Evolutionary conservation across 2,329 filamentous ascomycete genomes (phyloP), one percentile per base, ranked within the genome.

Genomic region (Sclerotinia subarctica): DNA sequence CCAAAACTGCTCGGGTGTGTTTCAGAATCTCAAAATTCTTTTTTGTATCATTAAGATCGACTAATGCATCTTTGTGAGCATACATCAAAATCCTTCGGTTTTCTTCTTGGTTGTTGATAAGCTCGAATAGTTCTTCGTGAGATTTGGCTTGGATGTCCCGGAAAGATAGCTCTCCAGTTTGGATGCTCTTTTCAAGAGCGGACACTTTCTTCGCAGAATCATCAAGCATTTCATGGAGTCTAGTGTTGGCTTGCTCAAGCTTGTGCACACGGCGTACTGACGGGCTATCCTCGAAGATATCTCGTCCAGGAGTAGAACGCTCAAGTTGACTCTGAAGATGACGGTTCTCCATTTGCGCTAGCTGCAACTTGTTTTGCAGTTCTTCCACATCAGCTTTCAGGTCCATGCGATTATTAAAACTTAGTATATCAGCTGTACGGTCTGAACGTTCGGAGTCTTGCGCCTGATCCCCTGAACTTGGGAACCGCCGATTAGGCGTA

Each of bases 141-240:
- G 93, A 96, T 77, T 92, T 94, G 2, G 94, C 91, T 78, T 97
- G 94, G 57, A 98, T 88, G 78, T 98, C 94, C 60, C 93, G 91
- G 54, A 97, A 83, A 0, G 93, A 95, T 6, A 98, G 83, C 78
- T 97, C 92, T 17, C 94, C 95, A 47, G 90, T 91, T 68, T 90
- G 91, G 68, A 98, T 90, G 69, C 89, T 93, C 77, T 92, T 91
- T 79, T 98, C 95, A 29, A 98, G 81, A 0, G 90, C 87, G 8
- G 94, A 97, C 2, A 97, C 90, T 80, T 97, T 97, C 83, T 92
- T 94, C 24, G 90, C 85, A 3, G 94, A 97, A 78, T 97, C 93
- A 78, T 98, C 94, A 6, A 98, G 88, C 86, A 96, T 92, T 71
- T 96, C 93, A 76, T 98, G 94, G 19, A 98, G 85, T 68, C 93